Evolutionary conservation across 164 flowering plant genomes (phyloP).

Genomic region (Stephania japonica): DNA sequence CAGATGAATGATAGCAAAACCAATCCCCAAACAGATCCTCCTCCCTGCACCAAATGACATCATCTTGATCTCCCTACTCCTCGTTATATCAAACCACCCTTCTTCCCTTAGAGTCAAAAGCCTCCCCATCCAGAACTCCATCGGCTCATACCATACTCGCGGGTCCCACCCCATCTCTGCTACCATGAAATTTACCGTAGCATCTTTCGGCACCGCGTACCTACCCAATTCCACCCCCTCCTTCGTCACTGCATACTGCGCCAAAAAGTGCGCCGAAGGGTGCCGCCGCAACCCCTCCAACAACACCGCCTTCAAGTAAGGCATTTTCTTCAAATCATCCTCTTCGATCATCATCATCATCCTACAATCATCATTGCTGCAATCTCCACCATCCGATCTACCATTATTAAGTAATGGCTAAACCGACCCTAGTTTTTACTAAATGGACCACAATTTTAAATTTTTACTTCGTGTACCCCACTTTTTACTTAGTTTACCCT

Average conservation of each 20-base stretch:
- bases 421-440: too few species aligned
- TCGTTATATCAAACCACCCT: slow-evolving; percentile 14
- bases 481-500: too few species aligned
- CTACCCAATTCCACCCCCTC: slow-evolving; percentile 17
- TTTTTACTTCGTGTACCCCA: too few species aligned
- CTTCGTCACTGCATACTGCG: slow-evolving; percentile 17
- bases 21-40: slow-evolving; percentile 22
- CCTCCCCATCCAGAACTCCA: slow-evolving; percentile 26
- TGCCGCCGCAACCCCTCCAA: slow-evolving; percentile 21
- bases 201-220: slow-evolving; percentile 15
- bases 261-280: slow-evolving; percentile 25
- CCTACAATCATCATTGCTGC: too few species aligned
- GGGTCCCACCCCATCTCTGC: slow-evolving; percentile 26
- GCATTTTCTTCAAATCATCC: slow-evolving; percentile 19
- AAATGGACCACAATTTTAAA: too few species aligned
- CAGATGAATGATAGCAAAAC: slow-evolving; percentile 18
- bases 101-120: slow-evolving; percentile 7
- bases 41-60: slow-evolving; percentile 18
- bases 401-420: too few species aligned
- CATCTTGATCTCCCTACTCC: slow-evolving; percentile 25
- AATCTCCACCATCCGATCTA: too few species aligned
- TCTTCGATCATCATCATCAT: slow-evolving; percentile 12
- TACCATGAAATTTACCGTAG: slow-evolving; percentile 20
- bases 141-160: slow-evolving; percentile 27
- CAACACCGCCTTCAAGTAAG: slow-evolving; percentile 25